Conservation (phyloP, 345 rosid genomes). For the Syzygium aromaticum region DNA sequence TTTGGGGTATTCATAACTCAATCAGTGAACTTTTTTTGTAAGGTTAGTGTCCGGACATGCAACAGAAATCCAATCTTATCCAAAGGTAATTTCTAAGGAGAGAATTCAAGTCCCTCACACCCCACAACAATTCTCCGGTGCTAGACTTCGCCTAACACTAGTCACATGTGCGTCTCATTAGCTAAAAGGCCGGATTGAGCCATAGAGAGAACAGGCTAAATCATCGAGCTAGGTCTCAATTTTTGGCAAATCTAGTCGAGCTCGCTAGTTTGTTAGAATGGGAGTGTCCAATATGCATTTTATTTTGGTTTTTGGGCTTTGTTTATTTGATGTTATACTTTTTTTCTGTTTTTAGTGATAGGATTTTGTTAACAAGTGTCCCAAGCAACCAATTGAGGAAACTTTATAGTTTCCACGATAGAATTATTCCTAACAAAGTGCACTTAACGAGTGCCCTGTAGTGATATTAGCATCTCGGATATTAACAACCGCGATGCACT, state of each 20-base stretch:
- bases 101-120: not conserved
- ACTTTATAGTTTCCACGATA: not conserved
- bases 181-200: not conserved
- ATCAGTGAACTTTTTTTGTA: not conserved
- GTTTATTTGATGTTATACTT: not conserved
- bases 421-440: not conserved
- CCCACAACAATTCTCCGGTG: rapidly evolving
- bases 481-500: not conserved
- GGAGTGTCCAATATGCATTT: not conserved
- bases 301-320: not conserved
- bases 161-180: not conserved
- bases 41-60: not conserved
- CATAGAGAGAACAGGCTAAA: not conserved
- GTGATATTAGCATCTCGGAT: not conserved
- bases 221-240: not conserved
- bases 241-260: not conserved
- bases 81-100: not conserved
- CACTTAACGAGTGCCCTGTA: not conserved
- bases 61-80: not conserved
- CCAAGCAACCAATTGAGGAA: not conserved
- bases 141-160: not conserved
- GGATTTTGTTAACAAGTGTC: not conserved
- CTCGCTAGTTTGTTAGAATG: not conserved
- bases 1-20: not conserved
- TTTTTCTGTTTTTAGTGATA: not conserved